Percentiles rank a stretch among this genome's conserved stretches.
phyloP scores from a whole-genome alignment of 2,329 filamentous ascomycete genomes.

The Pezicula neosporulosa region DNA sequence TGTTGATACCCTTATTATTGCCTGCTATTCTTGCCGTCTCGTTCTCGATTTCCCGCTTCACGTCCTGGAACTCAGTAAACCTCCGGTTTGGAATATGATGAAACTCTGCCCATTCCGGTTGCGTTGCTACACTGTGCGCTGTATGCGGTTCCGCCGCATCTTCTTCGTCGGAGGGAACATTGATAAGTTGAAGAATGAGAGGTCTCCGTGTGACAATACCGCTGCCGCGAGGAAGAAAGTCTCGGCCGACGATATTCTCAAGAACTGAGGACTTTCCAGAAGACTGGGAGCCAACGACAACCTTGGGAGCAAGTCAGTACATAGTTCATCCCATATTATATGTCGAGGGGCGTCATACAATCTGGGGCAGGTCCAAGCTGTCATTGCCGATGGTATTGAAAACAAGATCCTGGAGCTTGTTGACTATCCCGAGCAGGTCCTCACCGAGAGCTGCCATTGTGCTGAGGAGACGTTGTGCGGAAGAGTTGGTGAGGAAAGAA shows the following conservation, averaged over 20 bases:
- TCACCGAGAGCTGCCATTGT: conserved; percentile 91
- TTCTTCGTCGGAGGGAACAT: conserved; percentile 72
- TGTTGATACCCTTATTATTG: conserved; percentile 97
- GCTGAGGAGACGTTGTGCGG: conserved; percentile 8
- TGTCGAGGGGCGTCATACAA: conserved; percentile 59
- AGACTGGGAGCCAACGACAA: conserved; percentile 97
- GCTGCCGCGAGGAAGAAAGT: conserved; percentile 93
- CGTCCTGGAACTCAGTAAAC: conserved; percentile 88
- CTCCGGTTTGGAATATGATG: conserved; percentile 87
- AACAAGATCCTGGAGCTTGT: conserved; percentile 96
- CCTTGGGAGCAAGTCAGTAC: conserved; percentile 48
- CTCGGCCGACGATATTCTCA: conserved; percentile 96
- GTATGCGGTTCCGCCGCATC: conserved; percentile 74
- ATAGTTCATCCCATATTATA: neutral
- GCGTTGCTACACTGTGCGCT: conserved; percentile 66
- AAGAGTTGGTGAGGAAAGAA: conserved; percentile 4
- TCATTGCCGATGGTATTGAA: conserved; percentile 99
- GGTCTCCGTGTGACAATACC: conserved; percentile 95
- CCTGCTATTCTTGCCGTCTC: conserved; percentile 94
- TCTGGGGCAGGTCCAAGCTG: conserved; percentile 94
- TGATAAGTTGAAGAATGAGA: conserved; percentile 96
- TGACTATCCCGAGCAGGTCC: conserved; percentile 91
- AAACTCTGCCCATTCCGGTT: conserved; percentile 87
- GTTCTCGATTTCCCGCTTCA: conserved; percentile 94
- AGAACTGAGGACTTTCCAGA: conserved; percentile 98